Conservation (phyloP, 2,329 filamentous ascomycete genomes). For the Zymoseptoria pseudotritici region DNA sequence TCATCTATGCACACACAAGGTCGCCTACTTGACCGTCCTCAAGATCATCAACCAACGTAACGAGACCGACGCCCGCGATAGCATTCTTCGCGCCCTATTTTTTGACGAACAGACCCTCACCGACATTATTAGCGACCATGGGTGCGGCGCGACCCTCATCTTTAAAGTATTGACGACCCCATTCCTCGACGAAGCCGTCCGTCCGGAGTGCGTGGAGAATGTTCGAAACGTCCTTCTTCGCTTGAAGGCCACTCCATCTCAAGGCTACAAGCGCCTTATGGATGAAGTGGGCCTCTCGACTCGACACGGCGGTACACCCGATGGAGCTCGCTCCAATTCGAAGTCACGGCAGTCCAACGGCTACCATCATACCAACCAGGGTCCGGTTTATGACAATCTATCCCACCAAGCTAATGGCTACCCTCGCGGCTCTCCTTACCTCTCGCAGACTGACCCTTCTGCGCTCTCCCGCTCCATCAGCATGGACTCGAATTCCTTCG, state of each 20-base stretch:
- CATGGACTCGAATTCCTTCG: constrained; percentile 44
- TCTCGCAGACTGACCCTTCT: constrained; percentile 33
- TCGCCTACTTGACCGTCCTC: constrained; percentile 90
- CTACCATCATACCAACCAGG: constrained; percentile 21
- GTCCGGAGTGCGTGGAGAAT: constrained; percentile 80
- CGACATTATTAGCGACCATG: constrained; percentile 82
- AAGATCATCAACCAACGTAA: constrained; percentile 98
- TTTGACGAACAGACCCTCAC: constrained; percentile 86
- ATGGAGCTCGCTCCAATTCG: constrained; percentile 30
- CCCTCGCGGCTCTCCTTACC: constrained; percentile 30
- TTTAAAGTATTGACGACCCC: constrained; percentile 98
- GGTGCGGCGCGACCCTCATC: constrained; percentile 88
- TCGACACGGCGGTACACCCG: constrained; percentile 33
- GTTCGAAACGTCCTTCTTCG: constrained; percentile 81
- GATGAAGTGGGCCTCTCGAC: constrained; percentile 88
- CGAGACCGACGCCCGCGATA: constrained; percentile 84
- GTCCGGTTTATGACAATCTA: constrained; percentile 6
- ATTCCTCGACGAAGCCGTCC: constrained; percentile 90
- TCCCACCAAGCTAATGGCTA: constrained; percentile 27
- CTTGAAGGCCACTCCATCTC: constrained; percentile 86
- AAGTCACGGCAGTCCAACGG: constrained; percentile 28
- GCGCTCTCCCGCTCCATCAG: constrained; percentile 40
- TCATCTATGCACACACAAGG: constrained; percentile 95
- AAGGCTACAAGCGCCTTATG: constrained; percentile 98
- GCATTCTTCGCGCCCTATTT: constrained; percentile 83